Conservation (phyloP, 768 basidiomycete genomes). For the Cystofilobasidium ferigula region DNA sequence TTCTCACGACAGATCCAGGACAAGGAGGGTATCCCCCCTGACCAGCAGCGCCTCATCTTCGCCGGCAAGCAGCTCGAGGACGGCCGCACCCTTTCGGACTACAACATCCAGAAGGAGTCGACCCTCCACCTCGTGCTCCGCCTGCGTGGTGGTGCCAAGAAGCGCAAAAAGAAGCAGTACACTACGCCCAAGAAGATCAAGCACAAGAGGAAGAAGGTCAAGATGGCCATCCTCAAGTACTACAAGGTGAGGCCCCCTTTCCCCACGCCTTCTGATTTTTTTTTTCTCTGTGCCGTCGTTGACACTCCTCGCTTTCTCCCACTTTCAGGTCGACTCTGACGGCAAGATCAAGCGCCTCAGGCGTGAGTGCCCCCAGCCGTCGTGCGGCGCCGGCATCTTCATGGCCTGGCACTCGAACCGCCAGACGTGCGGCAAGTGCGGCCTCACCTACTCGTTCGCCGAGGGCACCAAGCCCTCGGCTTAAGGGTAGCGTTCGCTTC, state of each 20-base stretch:
- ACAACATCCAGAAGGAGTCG: conserved; percentile 69
- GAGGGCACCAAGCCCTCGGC: too few species aligned
- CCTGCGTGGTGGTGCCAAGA: conserved; percentile 94
- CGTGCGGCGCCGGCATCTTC: conserved; percentile 41
- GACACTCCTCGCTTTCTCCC: too few species aligned
- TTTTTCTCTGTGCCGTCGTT: too few species aligned
- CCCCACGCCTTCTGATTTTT: too few species aligned
- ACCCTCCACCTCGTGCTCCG: conserved; percentile 95
- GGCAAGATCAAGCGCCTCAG: conserved; percentile 99
- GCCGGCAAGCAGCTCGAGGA: conserved; percentile 70
- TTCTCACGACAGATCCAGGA: conserved; percentile 37
- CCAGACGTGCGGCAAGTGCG: conserved; percentile 74
- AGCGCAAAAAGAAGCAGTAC: conserved; percentile 99
- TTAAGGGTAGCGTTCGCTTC: too few species aligned
- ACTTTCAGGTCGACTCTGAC: conserved; percentile 56
- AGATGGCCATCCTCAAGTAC: conserved; percentile 98
- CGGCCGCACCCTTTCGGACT: conserved; percentile 59
- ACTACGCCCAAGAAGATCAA: conserved; percentile 95
- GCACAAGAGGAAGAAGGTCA: conserved; percentile 91
- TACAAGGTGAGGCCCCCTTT: too few species aligned
- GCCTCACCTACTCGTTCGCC: background rate
- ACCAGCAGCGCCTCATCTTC: conserved; percentile 46
- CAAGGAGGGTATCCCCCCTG: conserved; percentile 42
- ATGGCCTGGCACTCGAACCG: conserved; percentile 99
- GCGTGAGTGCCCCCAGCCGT: conserved; percentile 74